Base-by-base conservation (phyloP, 495 filamentous ascomycete genomes). In the Penicillium salamii region DNA sequence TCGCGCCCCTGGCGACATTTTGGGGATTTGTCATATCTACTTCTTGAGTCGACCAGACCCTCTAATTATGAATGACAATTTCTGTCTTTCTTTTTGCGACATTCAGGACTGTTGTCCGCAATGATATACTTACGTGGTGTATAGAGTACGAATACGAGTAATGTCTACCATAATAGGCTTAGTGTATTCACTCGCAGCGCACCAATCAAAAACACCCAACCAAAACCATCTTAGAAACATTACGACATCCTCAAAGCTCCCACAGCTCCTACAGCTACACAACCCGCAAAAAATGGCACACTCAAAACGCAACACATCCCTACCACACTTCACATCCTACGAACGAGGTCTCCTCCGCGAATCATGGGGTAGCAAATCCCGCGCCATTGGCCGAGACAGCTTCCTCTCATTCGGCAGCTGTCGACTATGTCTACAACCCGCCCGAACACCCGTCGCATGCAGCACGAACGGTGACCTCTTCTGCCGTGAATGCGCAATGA, bases 391-490 rank as follows among this genome's bases (percentile, higher is more conserved):
- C 36, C 87, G 93, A 55, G 93, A 98, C 61, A 92, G 88, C 49
- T 97, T 95, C 75, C 85, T 97, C 17, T 84, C 90, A 8, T 96
- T 98, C 70, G 90, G 83, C 29, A 90, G 88, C 5, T 98, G 93
- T 72, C 82, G 84, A 43, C 79, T 98, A 14, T 98, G 93, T 54
- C 83, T 97, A 1, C 84, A 91, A 58, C 84, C 89, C 5, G 87
- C 91, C 17, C 83, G 85, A 14, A 78, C 88, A 23, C 93, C 93
- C 0, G 91, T 98, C 17, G 76, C 79, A 24, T 87, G 84, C 60
- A 67, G 82, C 24, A 78, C 79, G 0, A 82, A 87, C 51, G 93
- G 92, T 41, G 91, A 97, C 64, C 78, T 98, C n/a, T 97, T 97
- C 71, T 98, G 93, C 61, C 81, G 90, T 49, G 93, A 98, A 67